Base-by-base conservation (phyloP, 192 early-diverging fungal species). In the Coemansia sp. region DNA sequence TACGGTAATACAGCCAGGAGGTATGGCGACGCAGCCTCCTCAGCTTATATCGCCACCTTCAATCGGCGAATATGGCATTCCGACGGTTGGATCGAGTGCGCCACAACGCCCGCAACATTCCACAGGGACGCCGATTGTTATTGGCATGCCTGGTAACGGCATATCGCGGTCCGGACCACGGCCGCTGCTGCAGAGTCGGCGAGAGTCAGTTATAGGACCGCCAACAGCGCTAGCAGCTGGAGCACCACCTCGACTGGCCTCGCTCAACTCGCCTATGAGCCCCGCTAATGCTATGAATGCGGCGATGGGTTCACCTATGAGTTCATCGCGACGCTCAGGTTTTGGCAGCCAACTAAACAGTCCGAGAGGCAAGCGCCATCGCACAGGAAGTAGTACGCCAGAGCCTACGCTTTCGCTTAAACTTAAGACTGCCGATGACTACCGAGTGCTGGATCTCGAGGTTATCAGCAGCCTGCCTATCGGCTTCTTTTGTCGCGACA, bases 401-500 rank as follows among this genome's bases (percentile, higher is more conserved):
- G 75, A 77, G 42, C 72, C 72, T 2, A 57, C 57, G 29, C 65
- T 69, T 15, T 61, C 60, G 18, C 69, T 74, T 38, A 69, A 76
- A 63, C 38, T 82, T 24, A 82, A 77, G 55, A 72, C 65, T 0
- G 41, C 40, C 29, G 73, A 74, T 22, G 80, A 83, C 63, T 83
- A 83, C 61, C 40, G 41, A 16, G 27, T 63, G 10, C 66, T 83
- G 15, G 54, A 65, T 9, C 1, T 51, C 2, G 82, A 84, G 7
- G 71, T 68, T 36, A 79, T 84, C 43, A 76, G 43, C 68, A 76
- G 60, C 44, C 40, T 84, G 64, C 74, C 82, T 3, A 79, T 84
- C 3, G 51, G 74, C 1, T 79, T 71, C 31, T 84, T 84, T 51
- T 84, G 82, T 63, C 65, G 71, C n/a, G 77, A 84, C 55, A 70